Evolutionary conservation across 2,329 filamentous ascomycete genomes (phyloP), one percentile per base, ranked within the genome.

Genomic region (Aspergillus neotritici): DNA sequence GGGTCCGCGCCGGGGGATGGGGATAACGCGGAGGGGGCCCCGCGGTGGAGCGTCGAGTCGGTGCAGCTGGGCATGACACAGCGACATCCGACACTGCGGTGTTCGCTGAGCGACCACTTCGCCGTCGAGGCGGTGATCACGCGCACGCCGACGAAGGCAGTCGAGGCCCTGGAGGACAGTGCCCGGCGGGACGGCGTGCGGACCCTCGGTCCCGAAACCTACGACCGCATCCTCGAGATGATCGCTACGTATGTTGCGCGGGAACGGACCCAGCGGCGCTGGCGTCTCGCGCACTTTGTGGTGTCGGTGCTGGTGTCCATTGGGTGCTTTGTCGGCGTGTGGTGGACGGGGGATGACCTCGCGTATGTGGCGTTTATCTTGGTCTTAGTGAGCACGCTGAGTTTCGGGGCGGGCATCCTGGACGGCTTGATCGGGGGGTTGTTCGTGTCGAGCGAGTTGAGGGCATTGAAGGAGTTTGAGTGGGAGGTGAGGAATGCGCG

Each of bases 61-160:
- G 83, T 79, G 3, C 77, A 80, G 38, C 85, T 98, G 1, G 83
- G 84, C 47, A 88, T 96, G 81, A 83, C 80, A 14, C 78, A 84
- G 61, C 82, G 87, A 8, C 90, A 96, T 65, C 87, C 89, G 0
- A 79, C 78, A 1, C 74, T 96, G 1, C 77, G 81, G 49, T 95
- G 89, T 68, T 94, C 88, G 1, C 75, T 97, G 17, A 96, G 89
- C 55, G 91, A 98, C 61, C 93, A 97, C 64, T 97, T 96, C 64
- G 89, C 87, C 15, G 85, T 97, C 41, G 85, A 91, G 62, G 83
- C 87, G 5, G 89, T 87, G 0, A 74, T 97, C 8, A 67, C 70
- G 4, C 74, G 77, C 10, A 70, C 37, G 28, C 16, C 51, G 3
- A 21, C 40, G 4, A 47, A 50, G 2, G 40, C 41, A 17, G 34